A percentile compares a stretch with the other conserved stretches of the same genome.
Evolutionary conservation across 169 alveolate genomes (phyloP).

Genomic region (Plasmodium reichenowi): DNA sequence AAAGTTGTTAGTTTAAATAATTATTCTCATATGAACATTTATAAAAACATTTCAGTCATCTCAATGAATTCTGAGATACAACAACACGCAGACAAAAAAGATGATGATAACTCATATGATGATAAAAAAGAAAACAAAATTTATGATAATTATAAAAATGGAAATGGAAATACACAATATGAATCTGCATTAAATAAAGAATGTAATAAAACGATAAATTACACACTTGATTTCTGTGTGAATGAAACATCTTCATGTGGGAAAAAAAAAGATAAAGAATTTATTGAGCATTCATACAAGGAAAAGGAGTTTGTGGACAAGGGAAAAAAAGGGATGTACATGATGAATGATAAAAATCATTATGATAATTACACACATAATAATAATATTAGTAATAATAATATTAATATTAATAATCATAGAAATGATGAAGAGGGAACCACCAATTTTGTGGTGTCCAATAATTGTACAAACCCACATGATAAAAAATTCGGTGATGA

Average conservation of each 20-base stretch:
- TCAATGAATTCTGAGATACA: neutral
- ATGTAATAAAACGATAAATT: no score
- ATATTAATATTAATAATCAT: neutral
- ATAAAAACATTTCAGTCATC: neutral
- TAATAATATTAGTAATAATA: neutral
- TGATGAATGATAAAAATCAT: neutral
- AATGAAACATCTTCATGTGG: no score
- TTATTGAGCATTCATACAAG: no score
- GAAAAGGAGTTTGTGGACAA: no score
- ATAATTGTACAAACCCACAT: no score
- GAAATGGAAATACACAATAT: no score
- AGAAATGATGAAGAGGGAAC: neutral
- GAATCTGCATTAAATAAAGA: no score
- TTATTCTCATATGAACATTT: constrained; percentile 18
- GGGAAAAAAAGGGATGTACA: no score
- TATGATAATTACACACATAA: neutral
- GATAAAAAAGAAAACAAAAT: neutral
- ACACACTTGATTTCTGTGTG: no score
- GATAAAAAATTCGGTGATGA: neutral
- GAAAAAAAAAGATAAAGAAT: no score
- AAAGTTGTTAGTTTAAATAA: constrained; percentile 24
- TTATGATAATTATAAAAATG: no score
- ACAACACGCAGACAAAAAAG: neutral
- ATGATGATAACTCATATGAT: neutral
- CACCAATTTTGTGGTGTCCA: neutral